Conservation (phyloP, 78 protist genomes). For the Emiliania huxleyi region DNA sequence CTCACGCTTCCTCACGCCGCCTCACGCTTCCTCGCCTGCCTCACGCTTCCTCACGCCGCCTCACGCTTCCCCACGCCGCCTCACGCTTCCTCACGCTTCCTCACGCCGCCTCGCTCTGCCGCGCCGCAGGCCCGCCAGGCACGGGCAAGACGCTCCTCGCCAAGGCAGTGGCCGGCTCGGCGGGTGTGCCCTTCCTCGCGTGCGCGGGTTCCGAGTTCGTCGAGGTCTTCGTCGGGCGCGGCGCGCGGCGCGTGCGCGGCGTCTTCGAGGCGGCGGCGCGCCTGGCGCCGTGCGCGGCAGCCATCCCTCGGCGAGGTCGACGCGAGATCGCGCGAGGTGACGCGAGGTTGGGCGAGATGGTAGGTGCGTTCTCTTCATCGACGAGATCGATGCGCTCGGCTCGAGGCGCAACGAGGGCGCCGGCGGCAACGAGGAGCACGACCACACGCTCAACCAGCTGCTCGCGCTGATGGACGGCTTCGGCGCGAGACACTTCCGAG, state of each 20-base stretch:
- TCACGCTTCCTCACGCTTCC: too few relatives aligned
- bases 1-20: too few relatives aligned
- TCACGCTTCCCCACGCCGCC: too few relatives aligned
- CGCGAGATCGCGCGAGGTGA: too few relatives aligned
- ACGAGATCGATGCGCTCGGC: constrained; percentile 99
- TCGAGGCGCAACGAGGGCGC: constrained; percentile 71
- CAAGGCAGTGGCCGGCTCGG: constrained; percentile 55
- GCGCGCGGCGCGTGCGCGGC: not conserved
- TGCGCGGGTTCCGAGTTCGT: constrained; percentile 27
- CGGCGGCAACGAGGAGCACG: constrained; percentile 1
- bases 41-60: too few relatives aligned
- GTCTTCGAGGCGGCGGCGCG: not conserved
- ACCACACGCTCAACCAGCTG: constrained; percentile 1
- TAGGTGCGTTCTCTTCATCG: constrained; percentile 97
- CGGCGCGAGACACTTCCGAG: too few relatives aligned
- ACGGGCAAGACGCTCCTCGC: constrained; percentile 95
- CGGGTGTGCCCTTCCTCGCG: not conserved
- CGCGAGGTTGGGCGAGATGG: too few relatives aligned
- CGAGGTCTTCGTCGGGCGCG: constrained; percentile 22
- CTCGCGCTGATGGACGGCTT: not conserved
- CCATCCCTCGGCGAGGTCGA: too few relatives aligned
- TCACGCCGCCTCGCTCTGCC: too few relatives aligned
- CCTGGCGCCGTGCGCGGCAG: constrained; percentile 83
- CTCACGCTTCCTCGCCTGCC: too few relatives aligned
- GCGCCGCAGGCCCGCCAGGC: constrained; percentile 84